Base-by-base conservation (phyloP, 2,329 filamentous ascomycete species). In the Trichoderma citrinoviride region DNA sequence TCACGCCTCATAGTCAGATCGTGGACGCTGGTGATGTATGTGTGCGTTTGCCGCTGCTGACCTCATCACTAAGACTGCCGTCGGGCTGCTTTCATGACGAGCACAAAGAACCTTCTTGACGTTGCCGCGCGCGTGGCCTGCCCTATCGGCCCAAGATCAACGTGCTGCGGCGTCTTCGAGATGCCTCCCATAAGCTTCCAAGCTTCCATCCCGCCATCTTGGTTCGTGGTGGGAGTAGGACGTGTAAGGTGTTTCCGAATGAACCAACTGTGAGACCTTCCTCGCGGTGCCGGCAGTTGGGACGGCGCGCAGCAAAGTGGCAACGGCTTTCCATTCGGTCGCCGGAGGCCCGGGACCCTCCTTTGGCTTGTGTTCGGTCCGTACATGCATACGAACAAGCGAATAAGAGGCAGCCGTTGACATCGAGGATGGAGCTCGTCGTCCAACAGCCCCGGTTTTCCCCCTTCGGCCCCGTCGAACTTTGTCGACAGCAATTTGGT, bases 261-360 rank as follows among this genome's bases (percentile, higher is more conserved):
- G 12, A 52, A 61, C 7, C 8, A 53, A 15, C 58, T 61, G 37
- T 37, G 14, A 37, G 33, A 10, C 33, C 33, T 37, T 37, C 33
- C 33, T 37, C 33, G 46, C 57, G 57, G 57, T 47, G 58, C 58
- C 58, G 58, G 47, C 58, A 61, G 58, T 61, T 61, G 58, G 33
- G 46, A 33, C 58, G 58, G 58, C 47, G 58, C 43, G 46, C 37
- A 53, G 21, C 46, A 46, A 12, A 37, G 46, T 61, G 46, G 57
- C 57, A 33, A 41, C 57, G 57, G 58, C 58, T 61, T 44, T 50
- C 47, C 27, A 61, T 50, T 53, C 58, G 47, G 58, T 61, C 58
- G 46, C 44, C 58, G 46, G 47, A 52, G 47, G 10, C 58, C 23
- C 58, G 58, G 46, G 47, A 52, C 58, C 58, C 58, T 61, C 58